Evolutionary conservation across 306 rosid species (phyloP), one percentile per base, ranked within the genome.

Genomic region (Rubus idaeus): DNA sequence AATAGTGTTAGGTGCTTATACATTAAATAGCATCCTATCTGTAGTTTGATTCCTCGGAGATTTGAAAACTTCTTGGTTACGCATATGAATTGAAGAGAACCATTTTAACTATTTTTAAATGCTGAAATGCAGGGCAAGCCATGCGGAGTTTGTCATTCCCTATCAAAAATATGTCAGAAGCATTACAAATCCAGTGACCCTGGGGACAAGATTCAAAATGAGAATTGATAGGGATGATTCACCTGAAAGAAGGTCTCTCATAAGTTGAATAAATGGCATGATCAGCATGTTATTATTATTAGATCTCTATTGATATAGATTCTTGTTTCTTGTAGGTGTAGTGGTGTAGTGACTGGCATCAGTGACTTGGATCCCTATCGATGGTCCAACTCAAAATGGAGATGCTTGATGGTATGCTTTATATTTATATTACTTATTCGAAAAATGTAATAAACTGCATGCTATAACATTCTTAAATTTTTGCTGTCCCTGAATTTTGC

Each of bases 381-480:
- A 78, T 94, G 98, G 98, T 90, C 93, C 1, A 90, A 92, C 71
- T 94, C 98, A 81, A 90, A 88, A 80, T 94, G 98, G 98, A 92
- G 96, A 89, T 86, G 93, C 87, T 88, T 94, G 85, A 94, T 87
- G 95, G 98, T 94, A 80, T 75, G 80, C 73, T 46, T 47, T 18
- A 30, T 30, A 61, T 68, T 50, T 76, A 56, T 23, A 56, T 46
- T 41, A 12, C 64, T 75, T 68, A 73, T 75, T 21, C 1, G 26
- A n/a, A 30, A 30, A 30, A 39, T 50, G 14, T 42, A 39, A 56
- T 56, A 52, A 55, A 56, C 12, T 12, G 5, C 37, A 6, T 47
- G 52, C 23, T 42, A 9, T 0, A 30, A 30, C 35, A 30, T 6
- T 35, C 47, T 16, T 42, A 23, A 13, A 53, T 5, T 55, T 30